Evolutionary conservation across 2,329 filamentous ascomycete species (phyloP), one percentile per base, ranked within the genome.

Genomic region (Verticillium nonalfalfae): DNA sequence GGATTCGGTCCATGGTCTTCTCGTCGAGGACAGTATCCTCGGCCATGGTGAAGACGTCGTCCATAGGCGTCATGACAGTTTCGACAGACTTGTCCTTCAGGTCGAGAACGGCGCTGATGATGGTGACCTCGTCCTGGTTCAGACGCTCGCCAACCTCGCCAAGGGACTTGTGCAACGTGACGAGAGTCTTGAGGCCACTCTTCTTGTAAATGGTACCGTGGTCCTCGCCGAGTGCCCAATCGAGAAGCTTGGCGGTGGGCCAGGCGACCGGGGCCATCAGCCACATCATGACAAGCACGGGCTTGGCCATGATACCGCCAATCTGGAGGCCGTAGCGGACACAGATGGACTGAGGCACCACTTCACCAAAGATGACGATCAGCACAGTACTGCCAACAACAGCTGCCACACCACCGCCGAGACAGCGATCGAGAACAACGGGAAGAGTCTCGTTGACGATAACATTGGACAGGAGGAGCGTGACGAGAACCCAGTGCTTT

Each of bases 401-500:
- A 64, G 95, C 95, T 64, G 94, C 93, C 81, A 96, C 93, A 66
- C 95, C 95, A 67, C 95, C 95, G 35, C 95, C 95, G 18, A 99
- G 85, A 61, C 93, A 97, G 61, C 95, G 84, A 76, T 99, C 95
- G 59, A 99, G 84, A 11, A 99, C 91, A 64, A 99, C 97, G 34
- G 95, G 95, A 14, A 97, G 81, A 2, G 94, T 96, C 77, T 98
- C 95, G 75, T 99, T 98, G 66, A 96, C 96, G 69, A 99, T 96
- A 71, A 99, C 95, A 74, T 99, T 99, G 74, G 93, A 93, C 61
- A 99, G 81, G 7, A 99, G 84, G 33, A 99, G 79, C 2, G 95
- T 98, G 60, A 99, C 95, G 61, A 99, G 81, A 21, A 99, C 94
- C 95, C 95, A 99, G 76, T 99, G 95, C 75, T 99, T 99, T 69